A percentile compares a stretch with the other conserved stretches of the same genome.
phyloP scores from a whole-genome alignment of 106 monocot species.

The Allium sativum region DNA sequence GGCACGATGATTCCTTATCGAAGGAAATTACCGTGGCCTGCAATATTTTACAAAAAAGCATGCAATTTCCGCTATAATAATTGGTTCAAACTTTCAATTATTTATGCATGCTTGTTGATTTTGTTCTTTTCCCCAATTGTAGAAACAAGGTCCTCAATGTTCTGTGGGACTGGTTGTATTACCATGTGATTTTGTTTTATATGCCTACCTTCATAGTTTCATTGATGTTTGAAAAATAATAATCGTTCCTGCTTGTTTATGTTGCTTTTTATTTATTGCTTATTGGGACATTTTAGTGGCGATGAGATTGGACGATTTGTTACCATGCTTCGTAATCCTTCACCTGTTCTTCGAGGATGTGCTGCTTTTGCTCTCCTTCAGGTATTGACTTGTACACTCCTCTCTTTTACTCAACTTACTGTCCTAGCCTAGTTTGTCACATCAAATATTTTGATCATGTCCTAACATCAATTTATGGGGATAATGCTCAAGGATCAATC shows the following conservation, averaged over 20 bases:
- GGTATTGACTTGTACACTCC: slow-evolving; percentile 23
- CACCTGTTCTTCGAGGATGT: slow-evolving; percentile 85
- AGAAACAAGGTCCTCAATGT: no score
- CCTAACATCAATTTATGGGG: neutral
- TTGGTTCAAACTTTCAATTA: no score
- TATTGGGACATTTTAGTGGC: slow-evolving; percentile 33
- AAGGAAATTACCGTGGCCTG: no score
- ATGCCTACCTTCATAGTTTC: neutral
- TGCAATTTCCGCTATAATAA: no score
- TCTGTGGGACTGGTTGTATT: no score
- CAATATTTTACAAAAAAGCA: no score
- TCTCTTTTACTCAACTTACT: neutral
- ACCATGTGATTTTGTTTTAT: neutral
- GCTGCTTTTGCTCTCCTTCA: slow-evolving; percentile 98
- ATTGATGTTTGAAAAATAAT: neutral
- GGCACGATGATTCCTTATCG: no score
- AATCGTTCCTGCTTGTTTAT: neutral
- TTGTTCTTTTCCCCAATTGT: no score
- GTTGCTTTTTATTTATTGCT: no score
- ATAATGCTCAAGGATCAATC: neutral
- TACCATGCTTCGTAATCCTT: slow-evolving; percentile 77
- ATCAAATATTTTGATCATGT: neutral
- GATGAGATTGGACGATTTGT: slow-evolving; percentile 93
- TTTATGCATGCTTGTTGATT: no score
- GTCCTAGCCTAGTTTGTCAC: neutral